Conservation (phyloP, 129 eudicot genomes). For the Flaveria ramosissima region DNA sequence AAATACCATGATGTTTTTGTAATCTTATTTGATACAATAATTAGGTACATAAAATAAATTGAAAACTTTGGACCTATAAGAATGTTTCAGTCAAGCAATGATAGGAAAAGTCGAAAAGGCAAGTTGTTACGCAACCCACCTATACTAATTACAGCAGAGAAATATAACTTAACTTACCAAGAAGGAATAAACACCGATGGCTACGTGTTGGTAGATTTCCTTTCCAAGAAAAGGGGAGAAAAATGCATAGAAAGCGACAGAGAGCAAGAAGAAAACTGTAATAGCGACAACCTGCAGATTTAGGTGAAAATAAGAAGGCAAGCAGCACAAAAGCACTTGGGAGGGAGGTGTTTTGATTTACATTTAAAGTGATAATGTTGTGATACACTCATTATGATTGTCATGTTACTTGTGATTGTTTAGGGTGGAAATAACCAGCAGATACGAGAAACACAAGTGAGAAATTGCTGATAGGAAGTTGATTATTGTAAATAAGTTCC, state of each 20-base stretch:
- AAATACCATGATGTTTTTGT: too few relatives aligned
- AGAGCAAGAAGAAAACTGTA: conserved; percentile 67
- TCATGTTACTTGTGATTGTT: neutral
- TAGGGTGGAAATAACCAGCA: neutral
- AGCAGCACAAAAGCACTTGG: neutral
- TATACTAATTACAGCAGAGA: neutral
- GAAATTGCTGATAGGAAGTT: too few relatives aligned
- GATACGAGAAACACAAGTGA: too few relatives aligned
- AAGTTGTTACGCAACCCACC: neutral
- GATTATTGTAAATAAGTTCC: too few relatives aligned
- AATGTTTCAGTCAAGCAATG: neutral
- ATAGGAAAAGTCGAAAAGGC: neutral
- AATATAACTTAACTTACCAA: conserved; percentile 50
- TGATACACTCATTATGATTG: neutral
- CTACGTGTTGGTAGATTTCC: conserved; percentile 64
- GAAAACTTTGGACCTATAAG: neutral
- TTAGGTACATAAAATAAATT: neutral
- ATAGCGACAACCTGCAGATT: conserved; percentile 85
- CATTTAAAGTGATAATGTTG: neutral
- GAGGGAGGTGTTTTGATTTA: neutral
- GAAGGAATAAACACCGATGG: conserved; percentile 74
- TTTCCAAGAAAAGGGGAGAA: conserved; percentile 96
- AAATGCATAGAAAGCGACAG: conserved; percentile 88
- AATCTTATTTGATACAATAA: neutral
- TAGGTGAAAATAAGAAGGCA: conserved; percentile 17